Base-by-base conservation (phyloP, 129 eudicot species). In the Calendula officinalis region DNA sequence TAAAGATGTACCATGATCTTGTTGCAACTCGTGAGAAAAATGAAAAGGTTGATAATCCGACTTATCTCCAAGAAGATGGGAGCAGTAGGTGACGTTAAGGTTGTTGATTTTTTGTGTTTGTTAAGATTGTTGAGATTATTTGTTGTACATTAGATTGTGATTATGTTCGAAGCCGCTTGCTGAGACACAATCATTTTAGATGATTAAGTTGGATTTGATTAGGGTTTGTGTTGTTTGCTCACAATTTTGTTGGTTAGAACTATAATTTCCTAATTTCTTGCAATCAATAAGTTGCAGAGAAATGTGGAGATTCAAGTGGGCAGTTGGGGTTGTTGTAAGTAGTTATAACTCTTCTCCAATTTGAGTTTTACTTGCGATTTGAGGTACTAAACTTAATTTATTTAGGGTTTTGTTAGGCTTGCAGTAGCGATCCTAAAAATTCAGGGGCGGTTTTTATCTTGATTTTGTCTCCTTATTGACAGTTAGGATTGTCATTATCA, bases 141-240 rank as follows among this genome's bases (percentile, higher is more conserved):
- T 74, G 73, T 80, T 86, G 82, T 77, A 78, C 76, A 82, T 78
- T 80, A 68, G 71, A 64, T 65, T 63, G 71, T 67, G 90, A 37
- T 68, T 69, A 69, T 70, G 90, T 14, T 72, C 67, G 64, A 89
- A 89, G 97, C 88, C 63, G 55, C 94, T 83, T 77, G 86, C 98
- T 85, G 91, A 82, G 90, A 68, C 83, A 35, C 75, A 46, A 63
- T 47, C 64, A n/a, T 53, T 22, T 47, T 64, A 73, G 54, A 59
- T 74, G 73, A 64, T 60, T 62, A 75, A 8, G 69, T 63, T 68
- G 36, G 69, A 65, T 55, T 79, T 64, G 67, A 48, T 75, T 14
- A 22, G 66, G 59, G 75, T 69, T 50, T 64, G 67, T 66, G 66
- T 5, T 74, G 51, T 71, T 22, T 74, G 87, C 87, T 75, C 77